Evolutionary conservation across 306 rosid genomes (phyloP), one percentile per base, ranked within the genome.

Genomic region (Cucurbita maxima): DNA sequence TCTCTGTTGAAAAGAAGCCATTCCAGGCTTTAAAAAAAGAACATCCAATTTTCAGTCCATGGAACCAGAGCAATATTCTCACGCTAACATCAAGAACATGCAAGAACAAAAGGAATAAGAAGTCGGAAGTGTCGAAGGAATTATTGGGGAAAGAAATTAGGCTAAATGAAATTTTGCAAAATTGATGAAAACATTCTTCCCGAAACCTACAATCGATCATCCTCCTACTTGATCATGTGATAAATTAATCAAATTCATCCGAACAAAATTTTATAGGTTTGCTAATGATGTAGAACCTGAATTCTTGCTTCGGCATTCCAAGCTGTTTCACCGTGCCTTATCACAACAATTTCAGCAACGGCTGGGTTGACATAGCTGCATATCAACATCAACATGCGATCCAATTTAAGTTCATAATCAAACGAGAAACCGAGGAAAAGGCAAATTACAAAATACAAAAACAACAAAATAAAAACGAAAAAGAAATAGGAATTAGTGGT

Each of bases 321-420:
- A 36, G 81, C 85, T 22, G 98, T 94, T 84, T 94, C 90, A 48
- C 98, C 98, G 44, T 94, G 98, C 68, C 97, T 96, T 8, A 94
- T 82, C 6, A 89, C 94, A 48, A 89, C 55, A 70, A 94, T 89
- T 82, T 94, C 98, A 9, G 94, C 87, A 78, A 77, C 85, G 37
- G 83, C 80, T 13, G 80, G 79, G 81, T 61, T 77, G 25, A 78
- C 45, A 64, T 67, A 50, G 81, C 96, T 89, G 75, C 52, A 77
- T 16, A 55, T 70, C 38, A 74, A 22, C 57, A 76, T 45, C 66
- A 45, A 13, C 68, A 76, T 50, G 40, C 70, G 67, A 61, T 80
- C 75, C 80, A 75, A 62, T 75, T 75, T 13, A 71, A 54, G 79
- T 47, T 52, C 8, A 57, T 0, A 30, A 55, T 37, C 52, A 19